Percentiles rank a stretch among this genome's conserved stretches.
phyloP scores from a whole-genome alignment of 441 rosid species.

The Metrosideros polymorpha region DNA sequence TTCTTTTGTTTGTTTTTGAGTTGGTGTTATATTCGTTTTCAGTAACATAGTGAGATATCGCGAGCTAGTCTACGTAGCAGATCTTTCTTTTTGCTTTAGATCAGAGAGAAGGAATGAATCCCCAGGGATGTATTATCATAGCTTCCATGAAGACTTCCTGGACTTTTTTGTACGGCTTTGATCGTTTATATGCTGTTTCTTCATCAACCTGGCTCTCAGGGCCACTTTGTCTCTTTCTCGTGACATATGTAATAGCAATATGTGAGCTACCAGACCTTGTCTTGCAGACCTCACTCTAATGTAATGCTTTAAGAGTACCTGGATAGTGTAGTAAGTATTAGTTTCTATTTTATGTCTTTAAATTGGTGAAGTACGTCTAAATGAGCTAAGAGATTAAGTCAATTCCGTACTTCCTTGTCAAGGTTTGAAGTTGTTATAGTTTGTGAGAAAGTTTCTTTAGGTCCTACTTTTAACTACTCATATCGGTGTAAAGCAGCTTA shows the following conservation, averaged over 20 bases:
- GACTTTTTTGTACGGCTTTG: background rate
- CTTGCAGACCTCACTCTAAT: background rate
- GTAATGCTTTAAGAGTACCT: background rate
- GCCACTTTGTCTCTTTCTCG: background rate
- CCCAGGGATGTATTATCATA: background rate
- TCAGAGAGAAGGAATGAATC: background rate
- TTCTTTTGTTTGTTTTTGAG: background rate
- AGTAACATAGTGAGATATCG: background rate
- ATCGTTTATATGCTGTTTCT: background rate
- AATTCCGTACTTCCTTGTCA: background rate
- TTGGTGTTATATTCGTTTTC: background rate
- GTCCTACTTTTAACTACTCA: background rate
- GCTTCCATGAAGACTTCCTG: background rate
- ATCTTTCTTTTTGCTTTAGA: background rate
- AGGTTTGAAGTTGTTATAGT: background rate
- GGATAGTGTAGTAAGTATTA: background rate
- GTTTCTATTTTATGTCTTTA: background rate
- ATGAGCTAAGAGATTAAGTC: background rate
- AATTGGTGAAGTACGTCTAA: background rate
- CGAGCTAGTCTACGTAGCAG: background rate
- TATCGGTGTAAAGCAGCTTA: background rate
- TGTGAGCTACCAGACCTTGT: background rate
- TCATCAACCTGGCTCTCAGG: background rate
- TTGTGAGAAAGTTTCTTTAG: background rate
- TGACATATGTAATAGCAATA: background rate